Base-by-base conservation (phyloP, 768 basidiomycete species). In the Lactarius hatsudake region DNA sequence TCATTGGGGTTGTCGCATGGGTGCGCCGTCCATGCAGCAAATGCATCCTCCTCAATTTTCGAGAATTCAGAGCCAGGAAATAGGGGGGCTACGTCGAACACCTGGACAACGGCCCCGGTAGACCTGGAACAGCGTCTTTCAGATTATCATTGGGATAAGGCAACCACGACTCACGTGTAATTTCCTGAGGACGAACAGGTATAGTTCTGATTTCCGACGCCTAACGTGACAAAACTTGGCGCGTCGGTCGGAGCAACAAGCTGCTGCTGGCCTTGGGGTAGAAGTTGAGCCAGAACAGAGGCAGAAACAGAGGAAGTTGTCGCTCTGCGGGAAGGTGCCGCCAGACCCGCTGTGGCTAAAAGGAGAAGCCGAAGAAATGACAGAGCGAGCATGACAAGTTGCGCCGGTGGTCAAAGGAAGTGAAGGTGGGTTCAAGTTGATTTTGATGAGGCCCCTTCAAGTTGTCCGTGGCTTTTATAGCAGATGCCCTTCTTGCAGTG, bases 141-240 rank as follows among this genome's bases (percentile, higher is more conserved):
- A 28, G 51, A 3, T 51, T 51, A 3, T 51, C n/a, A 4, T 26
- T 2, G 13, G 10, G n/a, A 28, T 5, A 26, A 4, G 26, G 51
- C 23, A 53, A 23, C 51, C 5, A 53, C 26, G 26, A 53, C 51
- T 15, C 51, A 53, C 51, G 23, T 15, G 5, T 15, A 63, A 3
- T 15, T 64, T 18, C 59, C 63, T 3, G 53, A 17, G 20, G 58
- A 4, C 36, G 10, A 36, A 57, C 62, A 64, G 20, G 58, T 56
- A 56, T 65, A 68, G 42, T 68, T 68, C 9, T 68, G 63, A 13
- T 48, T 40, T 3, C 67, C 63, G 6, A 56, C 34, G 1, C 59
- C 66, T 42, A 68, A 4, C 8, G 26, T 9, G 28, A 64, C 34
- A 30, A 23, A n/a, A 34, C 2, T 20, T 10, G 59, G 63, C 5